Percentiles rank a stretch among this genome's conserved stretches.
Conservation (phyloP, 1,284 basidiomycete species). For the Cerrena zonata region DNA sequence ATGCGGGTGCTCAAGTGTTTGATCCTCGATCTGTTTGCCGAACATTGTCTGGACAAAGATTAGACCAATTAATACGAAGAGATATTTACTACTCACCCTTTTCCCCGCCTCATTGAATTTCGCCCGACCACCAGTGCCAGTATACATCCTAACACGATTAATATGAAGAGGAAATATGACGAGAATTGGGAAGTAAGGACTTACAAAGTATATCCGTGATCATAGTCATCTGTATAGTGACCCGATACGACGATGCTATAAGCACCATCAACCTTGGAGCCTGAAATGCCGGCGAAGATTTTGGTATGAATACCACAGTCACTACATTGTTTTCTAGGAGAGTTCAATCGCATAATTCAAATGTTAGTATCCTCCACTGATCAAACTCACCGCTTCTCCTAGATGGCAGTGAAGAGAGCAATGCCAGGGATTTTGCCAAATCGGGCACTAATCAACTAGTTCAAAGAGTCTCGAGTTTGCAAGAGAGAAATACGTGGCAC, state of each 20-base stretch:
- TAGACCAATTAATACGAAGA: background rate
- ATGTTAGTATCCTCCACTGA: too few species aligned
- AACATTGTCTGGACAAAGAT: constrained; percentile 12
- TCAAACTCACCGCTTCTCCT: too few species aligned
- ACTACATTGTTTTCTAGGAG: constrained; percentile 1
- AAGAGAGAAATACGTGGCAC: too few species aligned
- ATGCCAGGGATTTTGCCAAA: too few species aligned
- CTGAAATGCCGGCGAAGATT: constrained; percentile 19
- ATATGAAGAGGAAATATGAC: too few species aligned
- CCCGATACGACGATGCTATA: constrained; percentile 38
- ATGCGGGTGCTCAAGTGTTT: constrained; percentile 27
- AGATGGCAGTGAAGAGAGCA: too few species aligned
- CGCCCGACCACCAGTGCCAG: constrained; percentile 28
- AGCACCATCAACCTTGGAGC: constrained; percentile 26
- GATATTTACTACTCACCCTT: background rate
- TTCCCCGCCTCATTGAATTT: background rate
- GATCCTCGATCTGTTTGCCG: constrained; percentile 29
- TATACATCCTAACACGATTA: constrained; percentile 31
- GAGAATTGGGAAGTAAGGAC: too few species aligned
- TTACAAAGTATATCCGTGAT: constrained; percentile 35
- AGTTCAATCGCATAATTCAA: too few species aligned
- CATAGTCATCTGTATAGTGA: constrained; percentile 38
- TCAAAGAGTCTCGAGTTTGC: too few species aligned
- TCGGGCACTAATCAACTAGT: too few species aligned
- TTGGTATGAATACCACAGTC: constrained; percentile 15